Conservation (phyloP, 495 filamentous ascomycete species). For the Staphylotrichum tortipilum region DNA sequence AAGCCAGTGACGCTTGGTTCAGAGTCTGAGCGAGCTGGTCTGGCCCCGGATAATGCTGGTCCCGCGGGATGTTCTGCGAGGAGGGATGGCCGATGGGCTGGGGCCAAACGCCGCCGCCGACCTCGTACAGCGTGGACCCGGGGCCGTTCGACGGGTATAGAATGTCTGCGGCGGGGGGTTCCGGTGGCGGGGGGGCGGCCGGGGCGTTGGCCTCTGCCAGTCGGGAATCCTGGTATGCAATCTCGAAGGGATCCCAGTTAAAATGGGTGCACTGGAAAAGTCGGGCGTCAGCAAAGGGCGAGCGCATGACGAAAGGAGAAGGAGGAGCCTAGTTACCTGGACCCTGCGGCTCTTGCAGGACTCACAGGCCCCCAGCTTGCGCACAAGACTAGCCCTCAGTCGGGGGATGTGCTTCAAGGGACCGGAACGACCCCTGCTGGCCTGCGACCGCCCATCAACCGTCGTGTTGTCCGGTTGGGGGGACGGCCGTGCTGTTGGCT, state of each 20-base stretch:
- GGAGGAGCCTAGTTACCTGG: slow-evolving; percentile 5
- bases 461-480: no score
- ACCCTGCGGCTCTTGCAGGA: slow-evolving; percentile 20
- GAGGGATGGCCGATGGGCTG: neutral
- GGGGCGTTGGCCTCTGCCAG: neutral
- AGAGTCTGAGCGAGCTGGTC: no score
- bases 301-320: no score
- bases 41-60: no score
- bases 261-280: slow-evolving; percentile 10
- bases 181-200: neutral
- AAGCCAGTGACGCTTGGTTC: no score
- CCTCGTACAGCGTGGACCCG: no score
- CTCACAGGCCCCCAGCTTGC: slow-evolving; percentile 20
- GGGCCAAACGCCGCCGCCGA: neutral
- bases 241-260: slow-evolving; percentile 5
- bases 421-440: no score
- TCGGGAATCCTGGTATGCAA: slow-evolving; percentile 1
- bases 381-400: slow-evolving; percentile 19
- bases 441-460: no score
- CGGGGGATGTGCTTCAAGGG: no score
- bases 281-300: neutral
- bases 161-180: neutral
- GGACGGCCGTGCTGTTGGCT: no score
- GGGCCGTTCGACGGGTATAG: neutral
- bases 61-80: no score